Percentiles rank a stretch among this genome's conserved stretches.
These are phyloP conservation scores for Ascochyta viciae-villosae DNA, from an alignment of 2,329 filamentous ascomycete genomes.

Conservation along the genomic window DNA sequence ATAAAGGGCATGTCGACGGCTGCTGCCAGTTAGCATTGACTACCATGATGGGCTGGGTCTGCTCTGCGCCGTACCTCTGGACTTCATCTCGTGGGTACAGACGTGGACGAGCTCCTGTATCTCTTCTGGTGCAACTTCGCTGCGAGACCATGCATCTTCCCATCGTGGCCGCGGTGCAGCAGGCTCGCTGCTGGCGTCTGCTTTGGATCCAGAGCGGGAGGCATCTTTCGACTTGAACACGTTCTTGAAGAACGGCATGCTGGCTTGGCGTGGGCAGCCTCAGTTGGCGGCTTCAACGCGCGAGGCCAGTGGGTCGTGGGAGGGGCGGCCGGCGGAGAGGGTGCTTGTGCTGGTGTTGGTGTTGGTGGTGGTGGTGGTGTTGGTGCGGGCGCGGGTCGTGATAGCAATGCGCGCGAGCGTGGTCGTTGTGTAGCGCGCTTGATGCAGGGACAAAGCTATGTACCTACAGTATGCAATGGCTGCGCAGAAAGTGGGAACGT, in stretches of 20 bases:
- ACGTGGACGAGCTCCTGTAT: conserved; percentile 84
- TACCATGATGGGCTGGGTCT: not conserved
- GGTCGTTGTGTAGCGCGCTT: conserved; percentile 17
- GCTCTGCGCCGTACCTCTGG: conserved; percentile 71
- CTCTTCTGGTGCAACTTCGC: conserved; percentile 84
- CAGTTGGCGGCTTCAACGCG: conserved; percentile 10
- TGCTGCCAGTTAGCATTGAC: conserved; percentile 50
- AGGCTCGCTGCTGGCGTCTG: conserved; percentile 33
- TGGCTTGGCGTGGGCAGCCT: conserved; percentile 27
- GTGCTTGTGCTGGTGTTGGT: conserved; percentile 1
- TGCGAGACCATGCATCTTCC: conserved; percentile 87
- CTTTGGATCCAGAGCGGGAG: conserved; percentile 39
- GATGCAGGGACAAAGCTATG: conserved; percentile 24
- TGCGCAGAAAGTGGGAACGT: conserved; percentile 13
- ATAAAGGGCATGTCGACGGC: conserved; percentile 91
- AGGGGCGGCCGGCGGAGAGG: conserved; percentile 6
- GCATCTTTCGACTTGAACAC: conserved; percentile 49
- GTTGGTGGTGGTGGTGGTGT: no score
- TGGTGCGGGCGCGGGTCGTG: no score
- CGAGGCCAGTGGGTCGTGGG: conserved; percentile 1
- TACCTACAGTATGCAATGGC: conserved; percentile 12
- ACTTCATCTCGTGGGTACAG: conserved; percentile 91
- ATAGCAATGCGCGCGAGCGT: conserved; percentile 1
- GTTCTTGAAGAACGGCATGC: conserved; percentile 50
- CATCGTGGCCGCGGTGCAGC: conserved; percentile 73